Evolutionary conservation across 148 eudicot species (phyloP), one percentile per base, ranked within the genome.

Genomic region (Persicaria maculosa): DNA sequence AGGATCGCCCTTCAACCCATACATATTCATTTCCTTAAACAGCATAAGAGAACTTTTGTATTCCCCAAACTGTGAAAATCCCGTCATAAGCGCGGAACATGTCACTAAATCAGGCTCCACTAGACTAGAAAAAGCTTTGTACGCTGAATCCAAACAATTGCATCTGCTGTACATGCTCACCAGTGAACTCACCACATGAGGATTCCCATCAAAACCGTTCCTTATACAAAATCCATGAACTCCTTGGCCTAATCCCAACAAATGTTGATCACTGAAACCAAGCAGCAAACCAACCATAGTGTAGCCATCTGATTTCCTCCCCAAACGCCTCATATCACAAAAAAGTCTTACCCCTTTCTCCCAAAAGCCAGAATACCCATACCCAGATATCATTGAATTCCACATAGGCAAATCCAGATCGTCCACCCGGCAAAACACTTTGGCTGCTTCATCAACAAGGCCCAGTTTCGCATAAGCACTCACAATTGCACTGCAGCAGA

Each of bases 11-110:
- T 84, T 86, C 72, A 73, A 36, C 12, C 90, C 92, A 72, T 78
- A 68, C 77, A 79, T 68, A 55, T 75, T 85, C 88, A 90, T 79
- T 75, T 82, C 77, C 78, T 77, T 81, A 76, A 86, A 91, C 11
- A 83, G 75, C 47, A 70, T 10, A 47, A 89, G 80, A 14, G 95
- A 84, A 40, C 75, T 80, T 20, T 19, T 50, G 15, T 74, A 61
- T 9, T 86, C 81, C 45, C 91, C 88, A 44, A 78, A 78, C 55
- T 82, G 89, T 31, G 92, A 80, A 79, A 89, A 80, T 5, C 98
- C 98, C 46, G 92, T 77, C 73, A 93, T 91, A 44, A 93, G 68
- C 20, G 98, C 75, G 50, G 94, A 89, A 91, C 93, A 91, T 44
- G 97, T 86, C 40, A 93, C 91, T 47, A 93, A 76, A 85, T 93